Base-by-base conservation (phyloP, 345 rosid species). In the Gossypium ekmanianum region DNA sequence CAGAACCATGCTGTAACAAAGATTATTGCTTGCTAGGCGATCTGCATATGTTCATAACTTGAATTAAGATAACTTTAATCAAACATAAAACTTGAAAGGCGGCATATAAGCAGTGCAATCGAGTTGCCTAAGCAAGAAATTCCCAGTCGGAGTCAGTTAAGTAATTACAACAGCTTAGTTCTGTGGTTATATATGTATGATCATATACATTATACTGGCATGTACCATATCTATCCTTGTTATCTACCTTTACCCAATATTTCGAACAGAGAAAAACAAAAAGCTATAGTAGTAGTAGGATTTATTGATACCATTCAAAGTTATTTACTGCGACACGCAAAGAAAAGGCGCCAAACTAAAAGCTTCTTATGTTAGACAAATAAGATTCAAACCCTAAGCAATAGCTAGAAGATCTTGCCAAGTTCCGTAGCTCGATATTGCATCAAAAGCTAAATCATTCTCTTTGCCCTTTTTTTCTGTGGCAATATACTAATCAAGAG, bases 351-450 rank as follows among this genome's bases (percentile, higher is more conserved):
- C 3, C 17, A 77, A 44, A 55, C 7, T 45, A 56, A 72, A 72
- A 27, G 43, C 51, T 72, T 65, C 50, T 20, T 65, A 72, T 34
- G 11, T 47, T 51, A 54, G 14, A 39, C 61, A 58, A 41, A 18
- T 27, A 54, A 76, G 27, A 27, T 67, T 54, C 41, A 65, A 18
- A 62, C 17, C 47, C 58, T 50, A 39, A 67, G 57, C 17, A 44
- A 64, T n/a, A 65, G 47, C 48, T n/a, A 16, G 7, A 52, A 52
- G 56, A 56, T 65, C 72, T 34, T 73, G 44, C 62, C 51, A 74
- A 45, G 29, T 41, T 43, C 13, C 67, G 75, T 51, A 76, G 65
- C 22, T 24, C 50, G 13, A 69, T 18, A 41, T 57, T 45, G 9
- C 29, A 47, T 20, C 73, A 18, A 54, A 77, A 71, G 27, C 18